phyloP scores from a whole-genome alignment of 805 yeast species.

The Suhomyces emberorum region DNA sequence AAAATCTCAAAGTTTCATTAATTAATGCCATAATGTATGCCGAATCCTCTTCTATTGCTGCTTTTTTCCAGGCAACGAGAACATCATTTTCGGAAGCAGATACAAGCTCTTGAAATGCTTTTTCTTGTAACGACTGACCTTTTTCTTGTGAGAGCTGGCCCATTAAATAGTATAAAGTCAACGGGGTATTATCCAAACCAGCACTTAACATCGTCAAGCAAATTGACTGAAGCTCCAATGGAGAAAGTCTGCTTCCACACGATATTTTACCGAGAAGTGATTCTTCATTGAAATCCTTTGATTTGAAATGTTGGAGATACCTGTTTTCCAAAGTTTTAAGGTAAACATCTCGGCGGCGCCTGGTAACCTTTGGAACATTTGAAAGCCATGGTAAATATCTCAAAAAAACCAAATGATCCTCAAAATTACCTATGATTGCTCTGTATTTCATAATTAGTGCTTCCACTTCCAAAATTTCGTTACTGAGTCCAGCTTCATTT shows the following conservation, averaged over 20 bases:
- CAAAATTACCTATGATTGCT: constrained; percentile 53
- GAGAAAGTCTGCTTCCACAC: constrained; percentile 11
- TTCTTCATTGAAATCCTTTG: background rate
- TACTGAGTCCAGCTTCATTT: constrained; percentile 36
- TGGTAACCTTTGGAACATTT: constrained; percentile 17
- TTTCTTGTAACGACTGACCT: constrained; percentile 40
- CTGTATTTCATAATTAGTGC: constrained; percentile 53
- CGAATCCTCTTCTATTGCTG: constrained; percentile 31
- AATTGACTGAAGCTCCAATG: constrained; percentile 50
- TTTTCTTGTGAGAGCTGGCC: constrained; percentile 53
- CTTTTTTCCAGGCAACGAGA: constrained; percentile 32
- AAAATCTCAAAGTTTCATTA: constrained; percentile 59
- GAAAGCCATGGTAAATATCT: constrained; percentile 25
- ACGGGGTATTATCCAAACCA: constrained; percentile 69
- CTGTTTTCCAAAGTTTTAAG: constrained; percentile 34
- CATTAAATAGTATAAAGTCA: constrained; percentile 57
- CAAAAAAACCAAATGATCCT: constrained; percentile 51
- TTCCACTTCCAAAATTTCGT: constrained; percentile 54
- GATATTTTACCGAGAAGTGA: constrained; percentile 16
- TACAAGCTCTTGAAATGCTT: constrained; percentile 42
- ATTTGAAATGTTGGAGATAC: background rate
- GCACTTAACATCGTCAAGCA: constrained; percentile 79
- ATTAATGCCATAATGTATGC: constrained; percentile 55
- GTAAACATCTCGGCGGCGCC: constrained; percentile 47
- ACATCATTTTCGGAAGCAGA: constrained; percentile 26